Base-by-base conservation (phyloP, 2,329 filamentous ascomycete genomes). In the Ilyonectria mors-panacis region DNA sequence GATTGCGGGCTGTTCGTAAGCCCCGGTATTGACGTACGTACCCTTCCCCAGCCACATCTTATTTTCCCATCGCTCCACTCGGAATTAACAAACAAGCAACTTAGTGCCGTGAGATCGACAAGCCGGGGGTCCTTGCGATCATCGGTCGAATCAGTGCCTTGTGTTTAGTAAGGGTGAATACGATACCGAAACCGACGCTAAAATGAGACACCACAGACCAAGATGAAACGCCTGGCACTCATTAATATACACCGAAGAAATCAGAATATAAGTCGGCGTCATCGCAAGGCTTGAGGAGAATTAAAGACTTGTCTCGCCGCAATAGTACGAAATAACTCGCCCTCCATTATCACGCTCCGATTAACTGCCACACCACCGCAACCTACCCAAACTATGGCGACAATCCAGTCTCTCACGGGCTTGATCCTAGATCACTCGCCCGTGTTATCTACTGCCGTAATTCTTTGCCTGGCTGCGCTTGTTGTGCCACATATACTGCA, bases 151-250 rank as follows among this genome's bases (percentile, higher is more conserved):
- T 57, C 23, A 51, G 19, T 9, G 8, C 7, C 5, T 8, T 21
- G 17, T 7, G 21, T 39, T 55, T 44, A 33, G 21, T 19, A 44
- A 42, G n/a, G 13, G 30, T 53, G 53, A 63, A 42, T 57, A 63
- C 60, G 60, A 37, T n/a, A 63, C 60, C 60, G 60, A 63, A 15
- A 63, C 33, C 53, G 60, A 63, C 17, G 10, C 28, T 4, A 30
- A 33, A 23, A 48, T 26, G 13, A 23, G 13, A 17, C 8, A 23
- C 21, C 39, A 26, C 54, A 30, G 26, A 26, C 17, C 42, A 39
- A 23, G 28, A 10, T 44, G 45, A 47, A 44, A 13, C 35, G 21
- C 17, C 30, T 39, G 26, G 42, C 42, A 37, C 12, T n/a, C 6
- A 7, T n/a, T 6, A 8, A 42, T n/a, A 39, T 5, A 26, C 19